Conservation (phyloP, 208 protist species). For the Trypanosoma cruzi region DNA sequence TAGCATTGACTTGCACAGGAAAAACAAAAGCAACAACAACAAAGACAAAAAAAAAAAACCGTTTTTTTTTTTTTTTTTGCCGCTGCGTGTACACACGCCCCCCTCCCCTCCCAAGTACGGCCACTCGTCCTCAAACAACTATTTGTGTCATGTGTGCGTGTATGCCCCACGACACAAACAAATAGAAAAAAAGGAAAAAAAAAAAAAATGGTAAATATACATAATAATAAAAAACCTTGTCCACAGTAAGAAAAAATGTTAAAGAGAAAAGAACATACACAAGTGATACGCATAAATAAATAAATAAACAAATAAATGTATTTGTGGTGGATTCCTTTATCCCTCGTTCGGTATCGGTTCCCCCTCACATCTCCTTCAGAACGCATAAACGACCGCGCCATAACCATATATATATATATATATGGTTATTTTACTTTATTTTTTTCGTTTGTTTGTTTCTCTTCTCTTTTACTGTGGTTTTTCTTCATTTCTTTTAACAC, state of each 20-base stretch:
- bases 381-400: no score
- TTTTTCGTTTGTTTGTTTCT: no score
- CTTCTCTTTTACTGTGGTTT: neutral
- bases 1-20: conserved; percentile 9
- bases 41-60: conserved; percentile 14
- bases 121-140: neutral
- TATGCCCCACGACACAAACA: neutral
- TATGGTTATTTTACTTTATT: no score
- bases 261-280: neutral
- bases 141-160: neutral
- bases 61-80: no score
- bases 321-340: neutral
- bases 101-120: neutral
- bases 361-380: neutral
- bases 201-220: neutral
- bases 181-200: conserved; percentile 6
- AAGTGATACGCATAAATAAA: no score
- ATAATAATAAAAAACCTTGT: conserved; percentile 12
- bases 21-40: neutral
- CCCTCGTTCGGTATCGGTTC: neutral
- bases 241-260: neutral
- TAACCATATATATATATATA: neutral
- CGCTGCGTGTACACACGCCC: neutral
- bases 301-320: no score
- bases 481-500: neutral